Evolutionary conservation across 2,329 filamentous ascomycete species (phyloP), one percentile per base, ranked within the genome.

Genomic region (Calonectria pauciramosa): DNA sequence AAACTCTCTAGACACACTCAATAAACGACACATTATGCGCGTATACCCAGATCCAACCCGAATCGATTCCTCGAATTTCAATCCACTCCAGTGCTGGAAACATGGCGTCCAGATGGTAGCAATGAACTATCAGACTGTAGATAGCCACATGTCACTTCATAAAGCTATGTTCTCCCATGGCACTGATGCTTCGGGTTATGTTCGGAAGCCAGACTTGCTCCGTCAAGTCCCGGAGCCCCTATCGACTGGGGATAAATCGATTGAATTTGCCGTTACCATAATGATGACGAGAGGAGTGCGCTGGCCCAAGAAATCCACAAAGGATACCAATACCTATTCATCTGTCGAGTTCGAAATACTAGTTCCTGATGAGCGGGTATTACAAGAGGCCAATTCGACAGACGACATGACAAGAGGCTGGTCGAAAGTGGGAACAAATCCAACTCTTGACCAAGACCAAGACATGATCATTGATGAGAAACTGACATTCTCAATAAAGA

Each of bases 71-170:
- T 95, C 94, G 79, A 99, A 99, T 86, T 99, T 98, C 82, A 96
- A 98, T 81, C 97, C 97, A 1, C 90, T 98, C 77, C 93, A 94
- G 75, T 98, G 96, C 83, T 99, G 97, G 97, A 93, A 96, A 65
- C 93, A 95, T 56, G 97, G 97, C 34, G 97, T 98, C 26, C 97
- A 99, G 86, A 99, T 99, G 96, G 95, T 94, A 18, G 97, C 97
- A 0, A 89, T 98, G 76, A 99, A 99, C 86, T 99, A 96, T 96
- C 97, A 99, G 86, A 99, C 96, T 0, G 98, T 97, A 82, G 97
- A 99, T 82, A 90, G 97, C 20, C 95, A 96, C 56, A 97, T 98
- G 91, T 96, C 99, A 83, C 90, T 99, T 84, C 98, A 99, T 83
- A 94, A 96, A 79, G 97, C 97, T 82, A 99, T 99, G 97, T 99